Evolutionary conservation across 1,284 basidiomycete species (phyloP), one percentile per base, ranked within the genome.

Genomic region (Irpex rosettiformis): DNA sequence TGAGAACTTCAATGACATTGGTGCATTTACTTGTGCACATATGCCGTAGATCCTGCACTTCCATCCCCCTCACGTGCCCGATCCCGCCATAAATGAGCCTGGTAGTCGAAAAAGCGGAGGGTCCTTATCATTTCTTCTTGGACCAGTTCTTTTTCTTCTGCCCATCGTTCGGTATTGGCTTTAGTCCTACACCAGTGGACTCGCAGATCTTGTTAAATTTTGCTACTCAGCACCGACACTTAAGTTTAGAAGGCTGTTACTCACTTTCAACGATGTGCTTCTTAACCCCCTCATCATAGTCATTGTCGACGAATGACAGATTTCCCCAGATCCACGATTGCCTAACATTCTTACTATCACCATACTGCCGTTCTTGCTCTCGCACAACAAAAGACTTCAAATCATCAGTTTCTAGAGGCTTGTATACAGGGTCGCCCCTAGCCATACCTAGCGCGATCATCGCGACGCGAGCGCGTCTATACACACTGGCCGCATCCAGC

Each of bases 241-340:
- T 16, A 16, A 7, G 21, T 3, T 3, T 4, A 27, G 28, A 18
- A 3, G 3, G 24, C 18, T 8, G 8, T 33, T 33, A 61, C 56
- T n/a, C 40, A 59, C 64, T 58, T 30, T 61, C 62, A 4, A 58
- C 28, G 7, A 55, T 47, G 33, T 59, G 62, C 4, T 49, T 29
- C 18, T 58, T 18, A n/a, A 60, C 30, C 21, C 47, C 30, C n/a
- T 16, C 10, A 5, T 42, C 24, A 1, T 10, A 47, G 24, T 62
- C 58, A 4, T 59, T 30, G 22, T 59, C 45, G 4, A 58, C 13
- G 28, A 60, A 63, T 0, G 30, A 33, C 2, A 61, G 30, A 7
- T 58, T 52, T 18, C 61, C 58, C 62, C 64, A 65, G 24, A 65
- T 61, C 64, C 64, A 65, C 10, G 62, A 60, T 8, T 52, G 33